Evolutionary conservation across 805 yeast genomes (phyloP), one percentile per base, ranked within the genome.

Genomic region (Nadsonia fulvescens): DNA sequence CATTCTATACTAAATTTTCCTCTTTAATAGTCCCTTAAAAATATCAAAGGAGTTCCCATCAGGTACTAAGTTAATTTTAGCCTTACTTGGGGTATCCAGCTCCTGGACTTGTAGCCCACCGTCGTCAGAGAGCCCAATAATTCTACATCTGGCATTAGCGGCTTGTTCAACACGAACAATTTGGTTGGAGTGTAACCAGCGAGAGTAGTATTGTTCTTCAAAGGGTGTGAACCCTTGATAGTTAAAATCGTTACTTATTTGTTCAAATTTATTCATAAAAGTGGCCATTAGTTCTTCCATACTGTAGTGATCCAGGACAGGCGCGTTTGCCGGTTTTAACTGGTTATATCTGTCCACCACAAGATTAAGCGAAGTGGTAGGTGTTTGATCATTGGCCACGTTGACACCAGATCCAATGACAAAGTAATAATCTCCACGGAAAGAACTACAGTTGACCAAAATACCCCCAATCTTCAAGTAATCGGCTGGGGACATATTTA

Each of bases 21-120:
- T 70, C 11, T 71, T 75, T 10, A 86, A 75, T 36, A 89, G 56
- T 0, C 96, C 96, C 38, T 64, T 74, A 54, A 89, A 76, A 61
- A 89, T 83, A 46, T 89, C 96, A 43, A 89, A 89, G 3, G 95
- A 79, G 46, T 89, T 89, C 1, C 99, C 98, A 49, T 89, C 98
- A 0, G 99, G 96, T 47, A 83, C 95, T 24, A 89, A 53, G 38
- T 79, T 74, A 36, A 62, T 70, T 4, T 42, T 53, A 21, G 54
- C 59, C 0, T 79, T 77, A 2, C 72, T 66, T 9, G 54, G 54
- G 8, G 38, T 43, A 12, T 61, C 61, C 8, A 49, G 41, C 35
- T 77, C 93, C 32, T 67, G 70, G 2, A 78, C 98, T 8, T 70
- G 49, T 31, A 89, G 52, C 53, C 83, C 55, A 0, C 98, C 99